These are phyloP conservation scores for Zasmidium citrigriseum DNA, from an alignment of 2,329 filamentous ascomycete genomes.

Conservation along the genomic window DNA sequence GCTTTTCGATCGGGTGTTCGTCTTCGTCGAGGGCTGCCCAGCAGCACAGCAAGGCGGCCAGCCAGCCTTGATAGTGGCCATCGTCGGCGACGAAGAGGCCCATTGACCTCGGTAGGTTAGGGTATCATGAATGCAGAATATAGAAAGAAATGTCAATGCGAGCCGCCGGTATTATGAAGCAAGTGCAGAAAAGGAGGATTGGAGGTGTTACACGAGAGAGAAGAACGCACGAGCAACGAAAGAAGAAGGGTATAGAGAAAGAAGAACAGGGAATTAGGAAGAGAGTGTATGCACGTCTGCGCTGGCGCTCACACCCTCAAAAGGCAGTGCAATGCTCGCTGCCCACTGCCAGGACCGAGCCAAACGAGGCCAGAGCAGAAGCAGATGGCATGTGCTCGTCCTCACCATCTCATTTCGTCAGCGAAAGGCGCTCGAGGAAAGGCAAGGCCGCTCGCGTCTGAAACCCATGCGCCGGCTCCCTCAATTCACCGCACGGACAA, in stretches of 20 bases:
- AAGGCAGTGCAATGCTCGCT: not conserved
- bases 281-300: not conserved
- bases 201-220: slow-evolving; percentile 1
- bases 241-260: not conserved
- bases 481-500: too few relatives aligned
- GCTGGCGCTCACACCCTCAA: not conserved
- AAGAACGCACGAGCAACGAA: slow-evolving; percentile 10
- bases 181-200: slow-evolving; percentile 6
- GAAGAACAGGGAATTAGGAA: not conserved
- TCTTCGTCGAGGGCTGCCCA: slow-evolving; percentile 33
- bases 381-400: slow-evolving; percentile 15
- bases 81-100: slow-evolving; percentile 34
- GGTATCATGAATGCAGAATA: slow-evolving; percentile 22
- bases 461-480: too few relatives aligned
- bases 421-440: slow-evolving; percentile 3
- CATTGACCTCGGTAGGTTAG: slow-evolving; percentile 31
- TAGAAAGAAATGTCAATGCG: not conserved
- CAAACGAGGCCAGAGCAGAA: not conserved
- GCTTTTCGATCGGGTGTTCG: slow-evolving; percentile 26
- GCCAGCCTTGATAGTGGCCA: slow-evolving; percentile 34
- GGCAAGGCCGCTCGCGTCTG: too few relatives aligned
- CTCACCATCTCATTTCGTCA: slow-evolving; percentile 12
- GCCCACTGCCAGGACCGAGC: not conserved
- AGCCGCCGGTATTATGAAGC: slow-evolving; percentile 2
- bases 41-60: slow-evolving; percentile 38